phyloP scores from a whole-genome alignment of 2,329 filamentous ascomycete genomes.

The Fusarium oxysporum region DNA sequence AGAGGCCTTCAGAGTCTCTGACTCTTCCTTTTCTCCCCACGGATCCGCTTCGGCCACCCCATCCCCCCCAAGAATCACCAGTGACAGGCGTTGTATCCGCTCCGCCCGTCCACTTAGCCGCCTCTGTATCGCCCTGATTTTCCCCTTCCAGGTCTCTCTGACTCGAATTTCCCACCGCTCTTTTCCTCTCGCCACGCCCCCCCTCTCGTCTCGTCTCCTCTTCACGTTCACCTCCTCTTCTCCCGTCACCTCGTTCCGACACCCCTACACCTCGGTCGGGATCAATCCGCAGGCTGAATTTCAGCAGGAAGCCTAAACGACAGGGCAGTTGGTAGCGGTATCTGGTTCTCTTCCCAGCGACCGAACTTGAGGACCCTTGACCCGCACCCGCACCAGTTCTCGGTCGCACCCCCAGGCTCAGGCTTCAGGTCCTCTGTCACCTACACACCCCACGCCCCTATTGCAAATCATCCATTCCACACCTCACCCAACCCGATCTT shows the following conservation, averaged over 20 bases:
- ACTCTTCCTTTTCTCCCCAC: slow-evolving; percentile 16
- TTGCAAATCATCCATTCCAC: slow-evolving; percentile 33
- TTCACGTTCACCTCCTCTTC: background rate
- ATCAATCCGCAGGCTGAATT: slow-evolving; percentile 20
- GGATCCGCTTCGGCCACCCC: slow-evolving; percentile 24
- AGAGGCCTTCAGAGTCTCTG: slow-evolving; percentile 1
- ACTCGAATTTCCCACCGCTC: slow-evolving; percentile 34
- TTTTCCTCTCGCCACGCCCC: slow-evolving; percentile 32
- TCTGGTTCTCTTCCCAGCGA: slow-evolving; percentile 27
- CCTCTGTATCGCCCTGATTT: slow-evolving; percentile 24
- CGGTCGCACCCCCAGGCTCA: slow-evolving; percentile 22
- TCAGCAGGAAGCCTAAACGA: slow-evolving; percentile 19
- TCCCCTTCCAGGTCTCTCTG: slow-evolving; percentile 12
- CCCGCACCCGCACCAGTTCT: slow-evolving; percentile 28
- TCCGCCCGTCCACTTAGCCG: slow-evolving; percentile 33
- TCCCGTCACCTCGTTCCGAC: background rate
- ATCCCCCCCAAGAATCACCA: background rate
- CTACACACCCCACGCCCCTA: slow-evolving; percentile 13
- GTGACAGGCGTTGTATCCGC: slow-evolving; percentile 25
- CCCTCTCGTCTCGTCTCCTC: background rate
- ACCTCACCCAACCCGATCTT: slow-evolving; percentile 25
- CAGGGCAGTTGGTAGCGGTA: slow-evolving; percentile 3
- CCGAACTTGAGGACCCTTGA: slow-evolving; percentile 31
- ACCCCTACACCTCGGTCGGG: slow-evolving; percentile 14
- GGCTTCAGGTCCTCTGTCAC: background rate